These are phyloP conservation scores for Fusarium sp. DNA, from an alignment of 2,329 filamentous ascomycete genomes.

Conservation along the genomic window DNA sequence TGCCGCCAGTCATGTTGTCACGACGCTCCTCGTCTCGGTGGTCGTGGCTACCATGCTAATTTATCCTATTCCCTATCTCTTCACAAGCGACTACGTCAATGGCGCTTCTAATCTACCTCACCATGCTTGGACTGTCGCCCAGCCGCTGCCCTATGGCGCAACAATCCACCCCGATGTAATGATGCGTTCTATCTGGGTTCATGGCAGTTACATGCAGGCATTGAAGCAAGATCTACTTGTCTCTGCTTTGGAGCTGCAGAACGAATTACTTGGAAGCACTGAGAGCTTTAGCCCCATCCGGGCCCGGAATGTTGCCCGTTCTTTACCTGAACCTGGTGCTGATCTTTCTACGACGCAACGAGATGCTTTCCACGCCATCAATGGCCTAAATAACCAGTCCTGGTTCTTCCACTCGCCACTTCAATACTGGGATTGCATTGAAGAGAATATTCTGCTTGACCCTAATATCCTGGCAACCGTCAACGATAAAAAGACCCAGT, in stretches of 20 bases:
- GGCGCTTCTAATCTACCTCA: conserved; percentile 78
- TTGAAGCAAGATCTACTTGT: conserved; percentile 73
- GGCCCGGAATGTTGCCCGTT: conserved; percentile 44
- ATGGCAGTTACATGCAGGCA: conserved; percentile 83
- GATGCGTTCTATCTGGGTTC: conserved; percentile 85
- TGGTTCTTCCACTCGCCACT: conserved; percentile 88
- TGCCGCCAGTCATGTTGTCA: conserved; percentile 78
- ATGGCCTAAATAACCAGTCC: conserved; percentile 69
- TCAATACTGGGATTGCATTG: conserved; percentile 81
- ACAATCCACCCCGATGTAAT: conserved; percentile 73
- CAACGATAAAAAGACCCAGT: conserved; percentile 70
- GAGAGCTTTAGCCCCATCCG: conserved; percentile 64
- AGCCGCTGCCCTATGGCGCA: conserved; percentile 66
- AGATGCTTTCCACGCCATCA: conserved; percentile 67
- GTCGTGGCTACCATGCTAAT: conserved; percentile 75
- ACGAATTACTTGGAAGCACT: conserved; percentile 73
- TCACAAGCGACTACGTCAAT: conserved; percentile 76
- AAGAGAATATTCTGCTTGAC: conserved; percentile 68
- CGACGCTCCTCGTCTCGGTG: conserved; percentile 79
- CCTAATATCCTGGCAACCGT: conserved; percentile 74
- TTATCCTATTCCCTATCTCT: conserved; percentile 81
- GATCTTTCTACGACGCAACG: conserved; percentile 59
- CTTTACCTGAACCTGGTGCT: conserved; percentile 44
- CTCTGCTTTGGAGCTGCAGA: conserved; percentile 75
- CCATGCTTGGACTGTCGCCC: conserved; percentile 84